Evolutionary conservation across 1,284 basidiomycete species (phyloP), one percentile per base, ranked within the genome.

Genomic region (Trichosporon sp.): DNA sequence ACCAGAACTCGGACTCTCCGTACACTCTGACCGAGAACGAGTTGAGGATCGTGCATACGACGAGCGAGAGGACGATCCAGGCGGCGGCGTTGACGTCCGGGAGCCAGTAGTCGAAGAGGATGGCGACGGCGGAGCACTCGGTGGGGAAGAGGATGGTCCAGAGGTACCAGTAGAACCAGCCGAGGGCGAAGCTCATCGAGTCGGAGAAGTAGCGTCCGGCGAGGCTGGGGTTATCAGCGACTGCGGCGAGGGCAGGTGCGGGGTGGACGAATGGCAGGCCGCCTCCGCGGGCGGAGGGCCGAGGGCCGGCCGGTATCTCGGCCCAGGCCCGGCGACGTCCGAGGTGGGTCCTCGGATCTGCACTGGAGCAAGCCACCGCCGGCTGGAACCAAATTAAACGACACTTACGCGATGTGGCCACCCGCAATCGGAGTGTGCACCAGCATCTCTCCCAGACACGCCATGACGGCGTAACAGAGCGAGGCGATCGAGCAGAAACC

Each of bases 161-260:
- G 75, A 89, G 90, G 79, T 90, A 91, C 88, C 89, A 90, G 78
- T 92, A 92, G 77, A 91, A 90, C 90, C 90, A 93, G 73, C 91
- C 91, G 88, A 91, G 88, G 9, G 91, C 87, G 76, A 92, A 92
- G 1, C 89, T 89, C 72, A 93, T 86, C 1, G 91, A 89, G 7
- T 90, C 89, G 76, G 92, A 89, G 62, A 69, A 66, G 27, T 72
- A 72, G 38, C 70, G 65, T 11, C 69, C 35, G 8, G 92, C 91
- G 51, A 93, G 85, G 64, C 87, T 90, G 80, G 31, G 29, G 18
- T 6, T 38, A 63, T 47, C 9, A 65, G 64, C 21, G 44, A 21
- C 3, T 35, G 21, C 32, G 38, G 38, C n/a, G 29, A 15, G 32
- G 44, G 8, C 6, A 9, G 44, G 21, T 47, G 18, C 44, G 21